phyloP scores from a whole-genome alignment of 2,329 filamentous ascomycete genomes.

The Verticillium dahliae region DNA sequence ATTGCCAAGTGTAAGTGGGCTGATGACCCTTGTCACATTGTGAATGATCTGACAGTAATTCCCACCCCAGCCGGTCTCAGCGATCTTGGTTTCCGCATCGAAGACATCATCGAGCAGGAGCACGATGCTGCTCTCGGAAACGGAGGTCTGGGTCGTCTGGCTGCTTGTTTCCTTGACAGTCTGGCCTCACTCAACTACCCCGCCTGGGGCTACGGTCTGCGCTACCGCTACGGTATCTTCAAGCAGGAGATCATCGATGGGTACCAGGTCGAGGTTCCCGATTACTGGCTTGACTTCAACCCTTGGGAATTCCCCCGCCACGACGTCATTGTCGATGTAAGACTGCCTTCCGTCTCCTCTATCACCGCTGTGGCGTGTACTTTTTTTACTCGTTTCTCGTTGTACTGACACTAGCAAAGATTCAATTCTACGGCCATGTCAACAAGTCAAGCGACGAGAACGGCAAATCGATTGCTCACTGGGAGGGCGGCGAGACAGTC shows the following conservation, averaged over 20 bases:
- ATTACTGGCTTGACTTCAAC: constrained; percentile 99
- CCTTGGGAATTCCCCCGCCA: constrained; percentile 97
- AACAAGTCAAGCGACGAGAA: constrained; percentile 66
- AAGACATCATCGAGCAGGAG: constrained; percentile 91
- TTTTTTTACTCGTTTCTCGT: no score
- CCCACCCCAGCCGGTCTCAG: constrained; percentile 64
- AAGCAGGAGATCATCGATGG: constrained; percentile 98
- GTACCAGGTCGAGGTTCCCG: constrained; percentile 95
- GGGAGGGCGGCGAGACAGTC: constrained; percentile 92
- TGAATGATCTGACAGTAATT: constrained; percentile 10
- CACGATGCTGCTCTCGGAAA: constrained; percentile 96
- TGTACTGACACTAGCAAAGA: constrained; percentile 28
- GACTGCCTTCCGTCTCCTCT: constrained; percentile 13
- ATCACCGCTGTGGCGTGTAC: no score
- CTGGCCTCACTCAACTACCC: constrained; percentile 91
- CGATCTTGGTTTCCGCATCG: constrained; percentile 92
- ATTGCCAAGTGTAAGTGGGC: constrained; percentile 62
- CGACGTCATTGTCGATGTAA: constrained; percentile 83
- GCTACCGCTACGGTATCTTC: constrained; percentile 97
- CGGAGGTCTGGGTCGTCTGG: constrained; percentile 87
- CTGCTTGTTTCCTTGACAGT: constrained; percentile 95
- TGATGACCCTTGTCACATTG: not conserved
- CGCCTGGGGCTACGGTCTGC: constrained; percentile 93
- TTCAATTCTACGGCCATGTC: constrained; percentile 91
- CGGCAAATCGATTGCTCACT: constrained; percentile 68